A percentile compares a stretch with the other conserved stretches of the same genome.
Evolutionary conservation across 2,329 filamentous ascomycete genomes (phyloP).

Genomic region (Paecilomyces sp.): DNA sequence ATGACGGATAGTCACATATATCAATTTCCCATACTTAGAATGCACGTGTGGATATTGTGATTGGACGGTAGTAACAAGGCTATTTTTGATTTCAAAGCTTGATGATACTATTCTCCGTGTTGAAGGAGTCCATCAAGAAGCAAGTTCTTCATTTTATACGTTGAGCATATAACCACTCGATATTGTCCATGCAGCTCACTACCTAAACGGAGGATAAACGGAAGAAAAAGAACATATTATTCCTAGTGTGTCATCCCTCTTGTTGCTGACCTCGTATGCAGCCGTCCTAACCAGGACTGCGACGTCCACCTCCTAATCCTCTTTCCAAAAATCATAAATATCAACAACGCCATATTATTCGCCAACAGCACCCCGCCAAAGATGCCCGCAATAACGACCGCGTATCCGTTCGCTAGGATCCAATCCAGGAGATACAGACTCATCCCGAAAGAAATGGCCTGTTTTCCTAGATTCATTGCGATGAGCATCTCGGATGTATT

Average conservation of each 20-base stretch:
- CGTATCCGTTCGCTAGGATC: constrained; percentile 44
- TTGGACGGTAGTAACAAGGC: too few relatives aligned
- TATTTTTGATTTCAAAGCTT: too few relatives aligned
- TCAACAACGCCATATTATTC: constrained; percentile 43
- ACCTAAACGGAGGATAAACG: background rate
- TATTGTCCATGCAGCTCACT: background rate
- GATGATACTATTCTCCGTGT: too few relatives aligned
- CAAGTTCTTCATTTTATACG: too few relatives aligned
- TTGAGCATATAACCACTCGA: too few relatives aligned
- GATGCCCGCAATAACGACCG: constrained; percentile 45
- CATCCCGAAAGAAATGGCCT: constrained; percentile 50
- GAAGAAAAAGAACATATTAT: background rate
- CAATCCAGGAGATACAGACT: constrained; percentile 46
- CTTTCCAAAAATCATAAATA: constrained; percentile 48
- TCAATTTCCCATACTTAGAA: too few relatives aligned
- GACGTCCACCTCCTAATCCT: constrained; percentile 40
- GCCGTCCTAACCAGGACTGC: constrained; percentile 41
- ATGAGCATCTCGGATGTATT: constrained; percentile 59
- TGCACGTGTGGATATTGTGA: too few relatives aligned
- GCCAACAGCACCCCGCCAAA: constrained; percentile 43
- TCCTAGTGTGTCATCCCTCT: constrained; percentile 23
- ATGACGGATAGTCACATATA: too few relatives aligned
- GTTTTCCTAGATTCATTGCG: constrained; percentile 52
- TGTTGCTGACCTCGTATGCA: constrained; percentile 33
- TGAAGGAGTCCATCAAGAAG: too few relatives aligned